A percentile compares a stretch with the other conserved stretches of the same genome.
phyloP scores from a whole-genome alignment of 306 rosid genomes.

The Fragaria ananassa region DNA sequence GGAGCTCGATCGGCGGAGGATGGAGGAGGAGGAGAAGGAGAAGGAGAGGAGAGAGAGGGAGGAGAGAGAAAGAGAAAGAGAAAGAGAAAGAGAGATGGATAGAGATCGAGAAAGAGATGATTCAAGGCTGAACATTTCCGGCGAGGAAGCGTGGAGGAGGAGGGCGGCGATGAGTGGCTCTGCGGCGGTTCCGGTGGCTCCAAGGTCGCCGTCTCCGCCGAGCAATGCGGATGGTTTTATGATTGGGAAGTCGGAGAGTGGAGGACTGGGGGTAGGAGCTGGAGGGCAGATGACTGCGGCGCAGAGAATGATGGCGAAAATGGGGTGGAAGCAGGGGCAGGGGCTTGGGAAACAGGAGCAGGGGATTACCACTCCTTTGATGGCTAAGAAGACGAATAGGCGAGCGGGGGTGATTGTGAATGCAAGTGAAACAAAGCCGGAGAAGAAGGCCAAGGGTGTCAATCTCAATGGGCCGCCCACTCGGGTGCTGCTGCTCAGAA shows the following conservation, averaged over 20 bases:
- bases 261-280: conserved; percentile 84
- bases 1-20: conserved; percentile 76
- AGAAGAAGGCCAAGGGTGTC: conserved; percentile 81
- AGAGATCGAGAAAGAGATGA: conserved; percentile 41
- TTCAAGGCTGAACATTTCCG: conserved; percentile 73
- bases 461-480: conserved; percentile 78
- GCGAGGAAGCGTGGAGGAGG: conserved; percentile 98
- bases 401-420: conserved; percentile 96
- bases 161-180: conserved; percentile 86
- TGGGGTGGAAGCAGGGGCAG: conserved; percentile 99
- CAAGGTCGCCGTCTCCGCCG: conserved; percentile 80
- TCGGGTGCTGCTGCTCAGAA: conserved; percentile 75
- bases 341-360: conserved; percentile 97
- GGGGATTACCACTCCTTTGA: conserved; percentile 93
- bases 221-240: conserved; percentile 65
- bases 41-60: conserved; percentile 45
- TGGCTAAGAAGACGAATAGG: conserved; percentile 94
- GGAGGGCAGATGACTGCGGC: conserved; percentile 99
- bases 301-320: conserved; percentile 98
- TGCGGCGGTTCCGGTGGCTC: conserved; percentile 18
- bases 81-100: conserved; percentile 29
- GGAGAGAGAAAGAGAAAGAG: conserved; percentile 38
- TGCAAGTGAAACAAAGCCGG: conserved; percentile 70
- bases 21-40: conserved; percentile 67
- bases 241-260: conserved; percentile 90